Conservation (phyloP, 805 yeast genomes). For the Metschnikowia kofuensis region DNA sequence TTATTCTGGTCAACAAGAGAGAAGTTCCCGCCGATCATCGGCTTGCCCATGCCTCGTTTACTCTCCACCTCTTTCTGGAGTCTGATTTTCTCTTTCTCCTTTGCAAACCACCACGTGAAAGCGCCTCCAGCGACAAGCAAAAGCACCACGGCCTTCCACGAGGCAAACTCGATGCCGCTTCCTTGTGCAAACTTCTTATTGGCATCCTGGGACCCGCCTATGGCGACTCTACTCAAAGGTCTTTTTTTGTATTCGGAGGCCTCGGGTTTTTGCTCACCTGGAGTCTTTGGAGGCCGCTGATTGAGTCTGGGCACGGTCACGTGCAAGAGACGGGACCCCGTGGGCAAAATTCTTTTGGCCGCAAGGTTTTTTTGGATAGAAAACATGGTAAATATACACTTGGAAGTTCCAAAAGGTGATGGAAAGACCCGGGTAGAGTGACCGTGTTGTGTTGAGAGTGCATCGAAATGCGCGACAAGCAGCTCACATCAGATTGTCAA, state of each 20-base stretch:
- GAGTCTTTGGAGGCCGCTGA: not conserved
- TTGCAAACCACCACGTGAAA: conserved; percentile 65
- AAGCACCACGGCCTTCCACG: conserved; percentile 79
- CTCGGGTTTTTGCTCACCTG: not conserved
- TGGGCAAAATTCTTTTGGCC: not conserved
- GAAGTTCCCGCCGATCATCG: conserved; percentile 91
- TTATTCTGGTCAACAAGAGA: conserved; percentile 68
- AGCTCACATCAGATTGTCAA: not conserved
- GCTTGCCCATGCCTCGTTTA: conserved; percentile 87
- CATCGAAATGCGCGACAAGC: not conserved
- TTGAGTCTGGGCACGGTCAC: conserved; percentile 3
- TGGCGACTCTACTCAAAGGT: conserved; percentile 77
- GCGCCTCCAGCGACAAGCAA: conserved; percentile 70
- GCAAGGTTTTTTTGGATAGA: not conserved
- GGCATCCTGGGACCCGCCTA: conserved; percentile 53
- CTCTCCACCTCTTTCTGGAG: conserved; percentile 77
- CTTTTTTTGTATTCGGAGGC: conserved; percentile 32
- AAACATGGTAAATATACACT: not conserved
- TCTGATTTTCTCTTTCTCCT: conserved; percentile 73
- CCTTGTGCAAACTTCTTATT: conserved; percentile 35
- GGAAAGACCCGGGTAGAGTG: too few species aligned
- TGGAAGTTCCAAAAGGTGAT: too few species aligned
- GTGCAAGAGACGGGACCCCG: conserved; percentile 3
- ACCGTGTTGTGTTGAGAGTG: not conserved
- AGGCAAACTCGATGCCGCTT: conserved; percentile 63